Conservation (phyloP, 495 filamentous ascomycete genomes). For the Talaromyces stipitatus region DNA sequence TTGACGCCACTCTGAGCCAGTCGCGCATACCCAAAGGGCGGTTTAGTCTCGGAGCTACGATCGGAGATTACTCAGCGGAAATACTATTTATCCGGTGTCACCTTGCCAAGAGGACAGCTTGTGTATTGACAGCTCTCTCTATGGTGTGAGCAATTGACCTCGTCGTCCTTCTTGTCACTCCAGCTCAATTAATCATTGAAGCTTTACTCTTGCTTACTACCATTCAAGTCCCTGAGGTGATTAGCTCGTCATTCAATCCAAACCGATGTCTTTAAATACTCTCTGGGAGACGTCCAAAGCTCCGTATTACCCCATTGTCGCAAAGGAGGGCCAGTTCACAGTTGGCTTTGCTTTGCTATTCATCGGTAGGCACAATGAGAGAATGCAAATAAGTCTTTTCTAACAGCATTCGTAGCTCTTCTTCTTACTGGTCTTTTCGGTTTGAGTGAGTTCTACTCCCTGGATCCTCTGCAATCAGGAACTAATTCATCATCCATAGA, state of each 20-base stretch:
- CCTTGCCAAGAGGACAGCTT: conserved; percentile 6
- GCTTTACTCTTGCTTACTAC: neutral
- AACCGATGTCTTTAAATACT: conserved; percentile 63
- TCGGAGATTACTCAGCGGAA: conserved; percentile 1
- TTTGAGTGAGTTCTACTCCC: conserved; percentile 56
- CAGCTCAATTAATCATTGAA: neutral
- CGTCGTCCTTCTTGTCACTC: neutral
- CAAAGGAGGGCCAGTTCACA: conserved; percentile 76
- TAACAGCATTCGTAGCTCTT: conserved; percentile 34
- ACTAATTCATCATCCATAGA: conserved; percentile 43
- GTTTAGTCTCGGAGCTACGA: neutral
- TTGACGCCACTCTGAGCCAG: neutral
- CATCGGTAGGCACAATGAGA: conserved; percentile 41
- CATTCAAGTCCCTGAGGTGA: neutral
- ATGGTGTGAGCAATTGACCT: neutral
- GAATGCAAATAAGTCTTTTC: neutral
- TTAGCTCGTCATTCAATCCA: neutral
- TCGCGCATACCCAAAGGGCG: neutral
- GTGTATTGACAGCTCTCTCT: neutral
- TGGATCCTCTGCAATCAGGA: neutral
- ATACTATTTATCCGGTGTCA: conserved; percentile 1
- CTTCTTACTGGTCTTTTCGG: conserved; percentile 66
- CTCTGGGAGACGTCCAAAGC: conserved; percentile 83
- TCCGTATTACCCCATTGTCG: conserved; percentile 73
- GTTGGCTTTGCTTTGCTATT: conserved; percentile 74